phyloP scores from a whole-genome alignment of 2,329 filamentous ascomycete species.

The Trichoderma koningiopsis region DNA sequence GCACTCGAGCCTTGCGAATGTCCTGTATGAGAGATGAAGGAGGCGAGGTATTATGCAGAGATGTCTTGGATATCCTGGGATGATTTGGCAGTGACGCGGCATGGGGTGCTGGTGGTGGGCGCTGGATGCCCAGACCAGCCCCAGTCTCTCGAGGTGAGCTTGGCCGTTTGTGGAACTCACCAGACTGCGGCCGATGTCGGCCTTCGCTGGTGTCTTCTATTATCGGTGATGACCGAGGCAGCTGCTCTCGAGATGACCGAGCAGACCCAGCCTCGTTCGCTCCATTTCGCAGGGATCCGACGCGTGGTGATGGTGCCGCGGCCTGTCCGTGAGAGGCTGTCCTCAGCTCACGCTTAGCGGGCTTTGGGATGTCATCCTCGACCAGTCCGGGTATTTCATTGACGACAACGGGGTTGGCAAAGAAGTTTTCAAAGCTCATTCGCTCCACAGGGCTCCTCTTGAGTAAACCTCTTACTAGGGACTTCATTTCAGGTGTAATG shows the following conservation, averaged over 20 bases:
- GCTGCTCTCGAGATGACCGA: constrained; percentile 47
- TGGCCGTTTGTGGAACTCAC: constrained; percentile 38
- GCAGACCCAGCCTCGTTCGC: constrained; percentile 41
- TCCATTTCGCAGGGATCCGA: constrained; percentile 39
- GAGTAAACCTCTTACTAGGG: constrained; percentile 75
- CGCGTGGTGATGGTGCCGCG: constrained; percentile 33
- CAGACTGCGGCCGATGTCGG: constrained; percentile 36
- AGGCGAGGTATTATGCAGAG: constrained; percentile 34
- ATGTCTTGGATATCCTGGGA: constrained; percentile 35
- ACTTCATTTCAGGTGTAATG: constrained; percentile 76
- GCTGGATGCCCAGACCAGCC: constrained; percentile 56
- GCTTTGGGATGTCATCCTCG: constrained; percentile 68
- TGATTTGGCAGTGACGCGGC: constrained; percentile 53
- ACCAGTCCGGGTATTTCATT: constrained; percentile 78
- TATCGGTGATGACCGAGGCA: constrained; percentile 47
- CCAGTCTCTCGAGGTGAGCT: constrained; percentile 50
- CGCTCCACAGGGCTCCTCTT: constrained; percentile 85
- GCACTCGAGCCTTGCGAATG: constrained; percentile 35
- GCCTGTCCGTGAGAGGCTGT: constrained; percentile 39
- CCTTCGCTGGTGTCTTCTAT: constrained; percentile 46
- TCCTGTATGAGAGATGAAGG: constrained; percentile 40
- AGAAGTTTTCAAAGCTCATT: constrained; percentile 84
- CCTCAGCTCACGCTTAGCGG: constrained; percentile 41
- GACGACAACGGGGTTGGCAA: constrained; percentile 71
- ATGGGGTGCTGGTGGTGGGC: constrained; percentile 48